Base-by-base conservation (phyloP, 208 protist genomes). In the Plasmodiophora brassicae region DNA sequence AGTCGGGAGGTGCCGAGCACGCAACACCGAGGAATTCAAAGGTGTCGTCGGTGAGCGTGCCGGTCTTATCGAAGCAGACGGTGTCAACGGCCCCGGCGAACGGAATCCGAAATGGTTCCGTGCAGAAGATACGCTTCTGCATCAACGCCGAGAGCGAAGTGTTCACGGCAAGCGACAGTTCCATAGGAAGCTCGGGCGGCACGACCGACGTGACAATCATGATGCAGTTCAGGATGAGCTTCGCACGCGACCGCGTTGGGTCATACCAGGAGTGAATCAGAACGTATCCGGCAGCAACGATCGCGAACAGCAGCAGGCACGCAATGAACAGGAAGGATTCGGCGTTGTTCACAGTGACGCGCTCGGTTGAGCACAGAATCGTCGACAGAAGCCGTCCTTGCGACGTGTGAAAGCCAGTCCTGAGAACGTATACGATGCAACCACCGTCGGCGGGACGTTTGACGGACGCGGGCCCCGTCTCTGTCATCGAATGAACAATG, bases 21-120 rank as follows among this genome's bases (percentile, higher is more conserved):
- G 83, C 44, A 5, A 86, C 83, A 86, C 96, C 96, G 46, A 94
- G 93, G 57, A 97, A 94, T 41, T 95, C 91, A 94, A 98, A 96
- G 88, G 97, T 93, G 85, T 98, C 96, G 41, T 93, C 95, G 8
- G 97, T 98, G 28, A 99, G 93, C n/a, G 97, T 99, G 60, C 98
- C 99, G 0, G 99, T 99, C 94, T 99, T 99, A 93, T 99, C 99
- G 91, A 99, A 99, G 94, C 98, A 99, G 91, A 96, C 98, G 1
- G 96, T 94, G 91, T 98, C 95, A 22, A 99, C 94, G 45, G 46
- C 98, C 39, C 99, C 99, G 5, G 98, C 98, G 87, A 97, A 97
- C 14, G 98, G 98, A 90, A 99, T 99, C 46, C 98, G 94, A 91
- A 99, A 99, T 20, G 99, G 98, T 94, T 99, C 95, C 38, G 96